These are phyloP conservation scores for Boletus sp. DNA, from an alignment of 768 basidiomycete species.

Conservation along the genomic window DNA sequence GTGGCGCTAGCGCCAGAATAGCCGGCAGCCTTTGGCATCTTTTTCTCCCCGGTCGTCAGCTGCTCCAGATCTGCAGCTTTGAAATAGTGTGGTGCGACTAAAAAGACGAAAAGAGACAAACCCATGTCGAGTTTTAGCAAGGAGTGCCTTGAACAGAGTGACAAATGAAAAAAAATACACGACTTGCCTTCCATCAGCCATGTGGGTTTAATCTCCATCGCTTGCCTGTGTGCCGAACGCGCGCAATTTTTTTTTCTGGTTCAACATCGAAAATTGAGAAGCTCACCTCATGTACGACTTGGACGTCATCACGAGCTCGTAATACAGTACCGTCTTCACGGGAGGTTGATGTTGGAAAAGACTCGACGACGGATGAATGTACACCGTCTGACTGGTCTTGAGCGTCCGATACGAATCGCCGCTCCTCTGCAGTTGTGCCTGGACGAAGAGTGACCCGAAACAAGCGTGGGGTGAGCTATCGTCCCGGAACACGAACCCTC, in stretches of 20 bases:
- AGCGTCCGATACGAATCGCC: conserved; percentile 97
- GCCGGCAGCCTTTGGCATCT: conserved; percentile 82
- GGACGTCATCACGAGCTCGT: conserved; percentile 95
- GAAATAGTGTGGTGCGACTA: conserved; percentile 97
- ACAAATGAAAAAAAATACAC: background rate
- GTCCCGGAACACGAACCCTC: background rate
- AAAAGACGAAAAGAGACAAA: background rate
- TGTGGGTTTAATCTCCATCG: conserved; percentile 96
- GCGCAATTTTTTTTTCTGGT: no score
- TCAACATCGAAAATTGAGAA: background rate
- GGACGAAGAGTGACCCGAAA: background rate
- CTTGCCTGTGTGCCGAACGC: conserved; percentile 51
- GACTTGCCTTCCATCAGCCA: conserved; percentile 87
- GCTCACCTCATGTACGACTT: conserved; percentile 90
- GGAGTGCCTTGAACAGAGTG: background rate
- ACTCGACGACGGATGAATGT: conserved; percentile 94
- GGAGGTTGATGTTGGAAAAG: conserved; percentile 96
- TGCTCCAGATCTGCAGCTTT: conserved; percentile 81
- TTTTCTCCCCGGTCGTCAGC: conserved; percentile 76
- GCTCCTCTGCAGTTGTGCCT: conserved; percentile 92
- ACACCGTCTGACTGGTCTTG: conserved; percentile 94
- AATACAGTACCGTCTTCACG: conserved; percentile 85
- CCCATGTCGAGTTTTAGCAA: conserved; percentile 2
- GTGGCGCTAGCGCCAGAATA: conserved; percentile 20
- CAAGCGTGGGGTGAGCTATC: background rate